Base-by-base conservation (phyloP, 148 eudicot genomes). In the Cornus controversa region DNA sequence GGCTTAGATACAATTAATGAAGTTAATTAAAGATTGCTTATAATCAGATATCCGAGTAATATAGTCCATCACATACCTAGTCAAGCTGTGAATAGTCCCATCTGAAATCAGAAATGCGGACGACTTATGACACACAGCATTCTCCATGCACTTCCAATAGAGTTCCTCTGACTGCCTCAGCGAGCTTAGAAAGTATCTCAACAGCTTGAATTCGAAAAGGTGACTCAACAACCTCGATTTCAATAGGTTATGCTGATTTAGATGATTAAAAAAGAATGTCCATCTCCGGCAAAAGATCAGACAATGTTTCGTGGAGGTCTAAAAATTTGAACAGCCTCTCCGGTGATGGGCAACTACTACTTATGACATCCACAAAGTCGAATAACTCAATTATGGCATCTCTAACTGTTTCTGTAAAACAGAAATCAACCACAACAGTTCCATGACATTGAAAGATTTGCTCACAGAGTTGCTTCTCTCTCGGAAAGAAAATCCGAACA, bases 131-230 rank as follows among this genome's bases (percentile, higher is more conserved):
- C 89, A 87, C 34, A 95, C 90, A 0, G 90, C 90, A 29, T 91
- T 95, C 88, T 95, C 99, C 70, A 31, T n/a, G 34, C 34, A 95
- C 93, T 79, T 95, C 97, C 8, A 92, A 85, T 10, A 95, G 69
- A n/a, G 86, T 91, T 67, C 96, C 99, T 53, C 96, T 80, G 10
- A 87, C 97, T 2, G 97, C 99, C 83, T 93, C 98, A 0, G 92
- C 93, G 64, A 95, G 70, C 80, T 94, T 75, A 24, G 94, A 87
- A 26, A 88, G 50, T 66, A 93, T 90, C 89, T 90, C 97, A 26
- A 78, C 82, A 3, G 94, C 92, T 89, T 93, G 92, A 64, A 88
- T 31, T 31, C 4, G 34, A 31, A 31, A 2, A 31, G 34, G 34
- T 31, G 34, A 31, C 34, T 31, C 34, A 31, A 31, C 34, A 31